Percentiles rank a stretch among this genome's conserved stretches.
Evolutionary conservation across 2,329 filamentous ascomycete species (phyloP).

Genomic region (Fusarium liriodendri): DNA sequence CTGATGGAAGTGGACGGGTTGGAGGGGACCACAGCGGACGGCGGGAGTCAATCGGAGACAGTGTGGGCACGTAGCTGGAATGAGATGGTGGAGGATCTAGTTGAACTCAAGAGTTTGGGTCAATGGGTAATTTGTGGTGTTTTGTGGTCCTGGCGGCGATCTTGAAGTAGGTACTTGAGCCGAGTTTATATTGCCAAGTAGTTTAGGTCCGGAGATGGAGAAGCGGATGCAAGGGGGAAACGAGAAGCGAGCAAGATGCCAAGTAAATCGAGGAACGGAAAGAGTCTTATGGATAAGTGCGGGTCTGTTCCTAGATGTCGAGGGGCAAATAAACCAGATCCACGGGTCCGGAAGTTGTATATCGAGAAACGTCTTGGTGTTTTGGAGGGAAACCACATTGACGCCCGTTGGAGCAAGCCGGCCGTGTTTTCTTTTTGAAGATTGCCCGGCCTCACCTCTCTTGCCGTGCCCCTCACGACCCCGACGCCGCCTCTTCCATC

Average conservation of each 20-base stretch:
- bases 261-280: neutral
- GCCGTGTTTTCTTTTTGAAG: neutral
- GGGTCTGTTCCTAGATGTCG: neutral
- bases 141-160: neutral
- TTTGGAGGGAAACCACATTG: neutral
- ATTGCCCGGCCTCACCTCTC: neutral
- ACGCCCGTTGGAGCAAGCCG: neutral
- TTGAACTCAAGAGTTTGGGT: neutral
- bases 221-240: neutral
- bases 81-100: neutral
- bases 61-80: neutral
- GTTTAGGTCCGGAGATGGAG: neutral
- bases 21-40: neutral
- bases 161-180: neutral
- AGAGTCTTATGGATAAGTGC: neutral
- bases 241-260: neutral
- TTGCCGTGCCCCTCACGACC: neutral
- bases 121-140: neutral
- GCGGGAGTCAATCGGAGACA: neutral
- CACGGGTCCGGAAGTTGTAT: neutral
- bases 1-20: constrained; percentile 11
- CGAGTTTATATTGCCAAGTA: neutral
- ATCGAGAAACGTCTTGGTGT: neutral
- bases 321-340: neutral
- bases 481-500: constrained; percentile 1